phyloP scores from a whole-genome alignment of 2,329 filamentous ascomycete genomes.

The Colletotrichum tropicale region DNA sequence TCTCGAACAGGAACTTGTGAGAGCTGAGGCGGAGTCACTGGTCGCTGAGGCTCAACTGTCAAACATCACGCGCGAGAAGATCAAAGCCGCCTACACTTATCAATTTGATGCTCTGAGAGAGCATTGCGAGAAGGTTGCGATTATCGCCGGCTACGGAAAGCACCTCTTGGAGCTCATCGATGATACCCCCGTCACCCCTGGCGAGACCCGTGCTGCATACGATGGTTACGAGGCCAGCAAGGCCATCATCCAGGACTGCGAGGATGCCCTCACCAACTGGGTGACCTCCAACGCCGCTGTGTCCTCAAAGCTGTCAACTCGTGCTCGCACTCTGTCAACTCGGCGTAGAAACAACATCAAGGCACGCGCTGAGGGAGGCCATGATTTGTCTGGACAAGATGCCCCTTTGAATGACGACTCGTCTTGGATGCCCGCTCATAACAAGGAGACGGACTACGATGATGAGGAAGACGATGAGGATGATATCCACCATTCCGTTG shows the following conservation, averaged over 20 bases:
- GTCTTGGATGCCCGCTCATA: slow-evolving; percentile 80
- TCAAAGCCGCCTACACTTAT: slow-evolving; percentile 97
- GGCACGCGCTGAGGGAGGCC: slow-evolving; percentile 67
- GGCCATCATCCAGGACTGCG: slow-evolving; percentile 98
- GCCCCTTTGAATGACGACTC: slow-evolving; percentile 77
- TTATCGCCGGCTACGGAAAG: slow-evolving; percentile 97
- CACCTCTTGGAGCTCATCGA: slow-evolving; percentile 97
- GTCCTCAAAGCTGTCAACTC: slow-evolving; percentile 83
- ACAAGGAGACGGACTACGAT: slow-evolving; percentile 62
- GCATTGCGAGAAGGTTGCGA: slow-evolving; percentile 97
- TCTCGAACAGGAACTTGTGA: slow-evolving; percentile 96
- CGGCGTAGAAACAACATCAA: slow-evolving; percentile 77
- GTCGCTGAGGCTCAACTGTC: slow-evolving; percentile 97
- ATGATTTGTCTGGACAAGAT: slow-evolving; percentile 86
- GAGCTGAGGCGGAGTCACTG: slow-evolving; percentile 97
- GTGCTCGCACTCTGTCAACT: slow-evolving; percentile 86
- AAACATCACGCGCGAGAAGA: slow-evolving; percentile 99
- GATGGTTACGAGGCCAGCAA: slow-evolving; percentile 99
- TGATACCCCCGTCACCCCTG: slow-evolving; percentile 94
- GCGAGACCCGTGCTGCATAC: slow-evolving; percentile 93
- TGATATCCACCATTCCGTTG: slow-evolving; percentile 51
- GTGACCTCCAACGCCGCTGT: slow-evolving; percentile 89
- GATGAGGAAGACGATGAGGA: slow-evolving; percentile 71
- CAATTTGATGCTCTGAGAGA: slow-evolving; percentile 97
- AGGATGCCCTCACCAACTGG: slow-evolving; percentile 97